Evolutionary conservation across 169 alveolate species (phyloP).

Genomic region (Plasmodium gonderi): DNA sequence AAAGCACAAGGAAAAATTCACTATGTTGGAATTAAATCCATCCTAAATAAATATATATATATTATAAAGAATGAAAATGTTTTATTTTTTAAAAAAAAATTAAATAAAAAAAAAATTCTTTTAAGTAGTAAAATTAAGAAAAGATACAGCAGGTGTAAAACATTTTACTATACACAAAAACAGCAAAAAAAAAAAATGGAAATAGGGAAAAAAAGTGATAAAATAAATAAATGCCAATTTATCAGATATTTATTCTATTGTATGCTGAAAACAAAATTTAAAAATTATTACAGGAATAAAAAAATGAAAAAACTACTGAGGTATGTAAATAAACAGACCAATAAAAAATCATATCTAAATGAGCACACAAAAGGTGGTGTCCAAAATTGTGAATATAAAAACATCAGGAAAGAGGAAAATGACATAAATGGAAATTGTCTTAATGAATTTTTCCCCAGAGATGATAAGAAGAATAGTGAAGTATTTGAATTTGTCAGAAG

Average conservation of each 20-base stretch:
- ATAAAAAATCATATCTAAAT: neutral
- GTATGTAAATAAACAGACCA: neutral
- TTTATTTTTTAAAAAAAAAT: slow-evolving; percentile 30
- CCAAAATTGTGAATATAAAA: neutral
- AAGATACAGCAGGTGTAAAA: neutral
- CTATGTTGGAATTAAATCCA: slow-evolving; percentile 33
- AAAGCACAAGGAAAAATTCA: slow-evolving; percentile 9
- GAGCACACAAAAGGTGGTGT: neutral
- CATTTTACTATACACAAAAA: slow-evolving; percentile 14
- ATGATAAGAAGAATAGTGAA: too few relatives aligned
- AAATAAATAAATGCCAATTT: slow-evolving; percentile 13
- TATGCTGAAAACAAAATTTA: slow-evolving; percentile 35
- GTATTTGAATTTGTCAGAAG: too few relatives aligned
- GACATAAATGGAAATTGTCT: too few relatives aligned
- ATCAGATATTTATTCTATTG: slow-evolving; percentile 22
- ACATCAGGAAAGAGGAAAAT: too few relatives aligned
- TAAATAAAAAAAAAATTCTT: slow-evolving; percentile 31
- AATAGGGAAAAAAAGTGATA: neutral
- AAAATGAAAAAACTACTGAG: slow-evolving; percentile 4
- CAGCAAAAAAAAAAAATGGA: neutral
- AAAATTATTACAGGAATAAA: slow-evolving; percentile 9
- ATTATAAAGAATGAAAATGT: slow-evolving; percentile 24
- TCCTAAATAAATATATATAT: slow-evolving; percentile 34
- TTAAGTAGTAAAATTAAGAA: slow-evolving; percentile 28
- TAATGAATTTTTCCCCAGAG: too few relatives aligned